Conservation (phyloP, 73 alveolate species). For the Tetrahymena malaccensis region DNA sequence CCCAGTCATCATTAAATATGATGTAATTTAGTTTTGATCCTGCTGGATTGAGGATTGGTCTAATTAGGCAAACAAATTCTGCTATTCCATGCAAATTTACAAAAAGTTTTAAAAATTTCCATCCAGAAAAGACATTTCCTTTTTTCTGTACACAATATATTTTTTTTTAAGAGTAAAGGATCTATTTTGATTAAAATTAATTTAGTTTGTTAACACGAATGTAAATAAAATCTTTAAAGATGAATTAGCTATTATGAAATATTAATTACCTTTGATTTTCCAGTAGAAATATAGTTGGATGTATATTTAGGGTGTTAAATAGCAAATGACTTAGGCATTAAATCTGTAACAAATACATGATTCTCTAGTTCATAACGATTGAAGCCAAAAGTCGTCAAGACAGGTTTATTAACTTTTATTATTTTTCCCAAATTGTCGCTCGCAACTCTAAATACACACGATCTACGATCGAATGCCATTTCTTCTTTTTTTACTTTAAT, state of each 20-base stretch:
- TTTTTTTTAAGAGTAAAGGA: slow-evolving; percentile 32
- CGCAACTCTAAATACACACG: slow-evolving; percentile 12
- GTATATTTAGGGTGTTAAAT: slow-evolving; percentile 8
- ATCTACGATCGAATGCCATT: slow-evolving; percentile 25
- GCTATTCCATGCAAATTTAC: slow-evolving; percentile 26
- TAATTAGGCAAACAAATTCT: slow-evolving; percentile 14
- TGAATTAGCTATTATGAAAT: not conserved
- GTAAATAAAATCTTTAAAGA: not conserved
- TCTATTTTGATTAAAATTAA: not conserved
- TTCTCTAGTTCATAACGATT: slow-evolving; percentile 1
- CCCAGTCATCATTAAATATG: slow-evolving; percentile 34
- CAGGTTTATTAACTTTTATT: slow-evolving; percentile 24
- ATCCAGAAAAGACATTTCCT: slow-evolving; percentile 34
- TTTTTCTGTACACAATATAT: slow-evolving; percentile 17
- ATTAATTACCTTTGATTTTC: not conserved
- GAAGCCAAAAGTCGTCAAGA: slow-evolving; percentile 20
- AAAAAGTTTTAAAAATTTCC: slow-evolving; percentile 32
- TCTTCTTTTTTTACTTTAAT: slow-evolving; percentile 12
- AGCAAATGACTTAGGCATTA: slow-evolving; percentile 33
- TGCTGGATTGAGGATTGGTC: slow-evolving; percentile 20
- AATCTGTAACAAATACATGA: not conserved
- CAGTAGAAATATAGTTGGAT: slow-evolving; percentile 15
- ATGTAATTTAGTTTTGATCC: slow-evolving; percentile 22
- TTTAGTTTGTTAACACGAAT: not conserved
- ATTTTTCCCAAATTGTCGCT: slow-evolving; percentile 10